Percentiles rank a stretch among this genome's conserved stretches.
Evolutionary conservation across 371 early-diverging fungal genomes (phyloP).

Genomic region (Funneliformis caledonium): DNA sequence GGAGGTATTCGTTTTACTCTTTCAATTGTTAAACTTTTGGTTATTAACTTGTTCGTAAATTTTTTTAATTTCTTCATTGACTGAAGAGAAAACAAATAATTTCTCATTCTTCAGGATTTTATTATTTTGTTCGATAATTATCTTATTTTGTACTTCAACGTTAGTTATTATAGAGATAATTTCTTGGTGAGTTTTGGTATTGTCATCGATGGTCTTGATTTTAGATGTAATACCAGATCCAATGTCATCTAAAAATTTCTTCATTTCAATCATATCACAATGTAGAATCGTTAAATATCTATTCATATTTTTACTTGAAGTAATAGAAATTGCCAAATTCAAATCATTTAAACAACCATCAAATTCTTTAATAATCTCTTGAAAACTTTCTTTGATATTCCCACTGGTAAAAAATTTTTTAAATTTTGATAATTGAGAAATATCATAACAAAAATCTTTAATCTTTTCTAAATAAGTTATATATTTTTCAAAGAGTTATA

Average conservation of each 20-base stretch:
- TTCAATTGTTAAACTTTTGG: no score
- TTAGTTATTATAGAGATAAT: no score
- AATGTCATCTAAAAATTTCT: neutral
- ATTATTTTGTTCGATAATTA: no score
- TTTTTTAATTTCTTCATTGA: no score
- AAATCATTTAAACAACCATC: neutral
- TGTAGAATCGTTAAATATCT: neutral
- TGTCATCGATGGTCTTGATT: no score
- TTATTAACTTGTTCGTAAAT: no score
- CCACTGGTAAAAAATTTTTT: neutral
- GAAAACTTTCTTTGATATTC: neutral
- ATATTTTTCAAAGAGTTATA: slow-evolving; percentile 20
- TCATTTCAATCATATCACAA: neutral
- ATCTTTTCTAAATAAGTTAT: neutral
- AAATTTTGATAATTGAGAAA: neutral
- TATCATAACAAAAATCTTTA: slow-evolving; percentile 16
- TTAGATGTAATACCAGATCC: neutral
- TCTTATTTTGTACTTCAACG: no score
- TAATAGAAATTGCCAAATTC: slow-evolving; percentile 20
- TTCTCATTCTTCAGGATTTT: no score
- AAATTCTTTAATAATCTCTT: neutral
- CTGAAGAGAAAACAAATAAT: no score
- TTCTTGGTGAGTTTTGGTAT: no score
- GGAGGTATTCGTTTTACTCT: no score
- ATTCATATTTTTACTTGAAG: neutral